These are phyloP conservation scores for Sporothrix variecibatus DNA, from an alignment of 2,329 filamentous ascomycete genomes.

Conservation along the genomic window DNA sequence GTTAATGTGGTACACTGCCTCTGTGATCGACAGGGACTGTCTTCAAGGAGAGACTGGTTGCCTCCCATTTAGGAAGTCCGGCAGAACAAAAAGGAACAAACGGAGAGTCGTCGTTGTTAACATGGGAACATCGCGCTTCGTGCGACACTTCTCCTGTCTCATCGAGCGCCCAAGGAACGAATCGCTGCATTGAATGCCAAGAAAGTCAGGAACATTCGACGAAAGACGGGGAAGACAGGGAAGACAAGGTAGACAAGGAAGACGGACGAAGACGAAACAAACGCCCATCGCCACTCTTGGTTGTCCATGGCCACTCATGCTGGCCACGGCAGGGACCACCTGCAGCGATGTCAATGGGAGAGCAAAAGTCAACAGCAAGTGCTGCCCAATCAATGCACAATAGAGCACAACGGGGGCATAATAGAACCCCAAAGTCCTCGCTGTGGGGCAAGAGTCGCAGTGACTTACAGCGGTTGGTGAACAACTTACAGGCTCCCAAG, in stretches of 20 bases:
- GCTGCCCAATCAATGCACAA: constrained; percentile 1
- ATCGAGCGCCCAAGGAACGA: constrained; percentile 8
- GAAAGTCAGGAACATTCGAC: neutral
- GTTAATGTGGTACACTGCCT: neutral
- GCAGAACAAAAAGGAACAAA: neutral
- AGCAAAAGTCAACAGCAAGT: neutral
- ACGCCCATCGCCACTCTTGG: neutral
- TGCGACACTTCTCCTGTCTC: constrained; percentile 19
- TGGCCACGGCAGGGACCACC: neutral
- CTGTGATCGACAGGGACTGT: neutral
- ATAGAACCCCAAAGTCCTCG: neutral
- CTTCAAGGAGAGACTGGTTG: neutral
- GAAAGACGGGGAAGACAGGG: neutral
- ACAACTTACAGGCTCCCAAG: neutral
- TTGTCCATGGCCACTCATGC: neutral
- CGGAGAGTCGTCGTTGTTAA: neutral
- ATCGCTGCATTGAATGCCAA: neutral
- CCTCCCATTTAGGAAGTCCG: neutral
- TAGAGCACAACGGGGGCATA: neutral
- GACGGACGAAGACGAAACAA: neutral
- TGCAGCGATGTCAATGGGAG: neutral
- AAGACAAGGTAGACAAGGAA: neutral
- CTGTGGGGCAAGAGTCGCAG: constrained; percentile 2
- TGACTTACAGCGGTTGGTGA: neutral
- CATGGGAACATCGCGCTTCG: neutral